Percentiles rank a stretch among this genome's conserved stretches.
phyloP scores from a whole-genome alignment of 805 yeast species.

The Kluyveromyces nonfermentans region DNA sequence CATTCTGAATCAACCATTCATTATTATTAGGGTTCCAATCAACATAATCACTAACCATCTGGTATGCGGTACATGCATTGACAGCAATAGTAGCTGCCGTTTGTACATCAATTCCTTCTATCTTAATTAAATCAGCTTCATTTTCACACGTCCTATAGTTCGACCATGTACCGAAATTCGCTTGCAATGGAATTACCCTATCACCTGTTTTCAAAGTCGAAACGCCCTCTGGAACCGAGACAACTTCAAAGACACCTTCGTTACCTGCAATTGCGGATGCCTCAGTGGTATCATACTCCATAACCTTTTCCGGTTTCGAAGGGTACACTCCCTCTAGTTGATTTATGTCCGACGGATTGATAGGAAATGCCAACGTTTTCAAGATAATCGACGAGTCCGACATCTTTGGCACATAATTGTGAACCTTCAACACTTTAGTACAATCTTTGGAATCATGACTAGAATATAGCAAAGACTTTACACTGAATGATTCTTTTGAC shows the following conservation, averaged over 20 bases:
- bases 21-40: slow-evolving; percentile 23
- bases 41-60: slow-evolving; percentile 65
- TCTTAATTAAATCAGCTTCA: slow-evolving; percentile 43
- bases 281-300: slow-evolving; percentile 44
- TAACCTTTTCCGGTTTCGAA: slow-evolving; percentile 49
- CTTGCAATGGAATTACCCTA: slow-evolving; percentile 73
- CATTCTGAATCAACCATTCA: slow-evolving; percentile 93
- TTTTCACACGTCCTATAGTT: slow-evolving; percentile 59
- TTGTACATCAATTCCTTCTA: slow-evolving; percentile 40
- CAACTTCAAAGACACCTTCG: slow-evolving; percentile 84
- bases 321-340: slow-evolving; percentile 85
- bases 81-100: slow-evolving; percentile 87
- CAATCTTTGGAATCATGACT: slow-evolving; percentile 23
- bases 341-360: slow-evolving; percentile 84
- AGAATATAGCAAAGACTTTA: slow-evolving; percentile 26
- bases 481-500: slow-evolving; percentile 17
- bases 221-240: slow-evolving; percentile 55
- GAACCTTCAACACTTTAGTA: slow-evolving; percentile 20
- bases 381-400: slow-evolving; percentile 36
- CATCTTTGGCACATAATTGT: slow-evolving; percentile 22
- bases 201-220: slow-evolving; percentile 53
- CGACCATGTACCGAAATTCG: slow-evolving; percentile 87
- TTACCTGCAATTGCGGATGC: slow-evolving; percentile 87
- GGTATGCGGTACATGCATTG: slow-evolving; percentile 87
- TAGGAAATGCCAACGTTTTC: slow-evolving; percentile 67